Conservation (phyloP, 306 rosid species). For the barrel medic (Medicago truncatula) region MtrunA17r5.0-ANR NC_053048.1:38246501-38247000, state of each 20-base stretch:
- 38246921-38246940: conserved; percentile 26
- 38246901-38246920: conserved; percentile 29
- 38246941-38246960: conserved; percentile 41
- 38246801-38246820: conserved; percentile 40
- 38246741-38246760: neutral
- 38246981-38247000: conserved; percentile 44
- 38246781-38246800: conserved; percentile 37
- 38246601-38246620: neutral
- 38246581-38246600: conserved; percentile 6
- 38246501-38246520: neutral
- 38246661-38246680: conserved; percentile 40
- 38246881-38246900: neutral
- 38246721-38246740: conserved; percentile 32
- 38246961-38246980: conserved; percentile 42
- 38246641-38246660: neutral
- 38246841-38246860: conserved; percentile 49
- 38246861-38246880: neutral
- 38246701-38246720: conserved; percentile 10
- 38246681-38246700: conserved; percentile 14
- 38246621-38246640: neutral
- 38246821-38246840: conserved; percentile 27
- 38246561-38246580: neutral
- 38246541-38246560: conserved; percentile 7
- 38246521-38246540: conserved; percentile 18
- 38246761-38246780: neutral